Evolutionary conservation across 2,329 filamentous ascomycete genomes (phyloP).

Genomic region (Stromatinia cepivora): DNA sequence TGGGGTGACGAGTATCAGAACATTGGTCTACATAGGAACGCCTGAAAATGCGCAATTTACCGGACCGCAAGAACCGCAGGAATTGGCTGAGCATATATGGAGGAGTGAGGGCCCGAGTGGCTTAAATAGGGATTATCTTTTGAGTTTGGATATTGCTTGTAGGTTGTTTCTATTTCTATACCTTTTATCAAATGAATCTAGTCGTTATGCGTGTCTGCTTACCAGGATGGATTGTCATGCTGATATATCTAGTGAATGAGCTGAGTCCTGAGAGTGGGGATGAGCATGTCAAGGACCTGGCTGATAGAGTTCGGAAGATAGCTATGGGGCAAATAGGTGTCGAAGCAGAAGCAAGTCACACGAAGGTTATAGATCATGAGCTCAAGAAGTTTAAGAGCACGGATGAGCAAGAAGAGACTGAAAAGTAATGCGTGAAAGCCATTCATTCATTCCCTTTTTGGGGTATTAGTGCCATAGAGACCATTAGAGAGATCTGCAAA

Average conservation of each 20-base stretch:
- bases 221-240: neutral
- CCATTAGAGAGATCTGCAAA: conserved; percentile 33
- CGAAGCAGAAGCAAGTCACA: conserved; percentile 27
- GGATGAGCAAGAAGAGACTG: conserved; percentile 61
- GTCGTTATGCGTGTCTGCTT: neutral
- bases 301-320: conserved; percentile 66
- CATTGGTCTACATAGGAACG: conserved; percentile 90
- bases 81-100: conserved; percentile 78
- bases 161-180: neutral
- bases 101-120: conserved; percentile 79
- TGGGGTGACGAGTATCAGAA: conserved; percentile 43
- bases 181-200: neutral
- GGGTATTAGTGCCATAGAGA: conserved; percentile 38
- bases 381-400: conserved; percentile 51
- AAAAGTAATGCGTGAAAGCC: conserved; percentile 43
- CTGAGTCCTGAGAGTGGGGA: conserved; percentile 78
- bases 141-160: conserved; percentile 70
- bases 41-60: conserved; percentile 92
- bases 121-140: conserved; percentile 85
- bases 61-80: conserved; percentile 75
- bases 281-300: conserved; percentile 81
- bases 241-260: conserved; percentile 51
- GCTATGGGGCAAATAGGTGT: conserved; percentile 43
- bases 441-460: conserved; percentile 32
- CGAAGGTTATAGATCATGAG: conserved; percentile 37